These are phyloP conservation scores for Ascochyta koolunga DNA, from an alignment of 2,329 filamentous ascomycete species.

Conservation along the genomic window DNA sequence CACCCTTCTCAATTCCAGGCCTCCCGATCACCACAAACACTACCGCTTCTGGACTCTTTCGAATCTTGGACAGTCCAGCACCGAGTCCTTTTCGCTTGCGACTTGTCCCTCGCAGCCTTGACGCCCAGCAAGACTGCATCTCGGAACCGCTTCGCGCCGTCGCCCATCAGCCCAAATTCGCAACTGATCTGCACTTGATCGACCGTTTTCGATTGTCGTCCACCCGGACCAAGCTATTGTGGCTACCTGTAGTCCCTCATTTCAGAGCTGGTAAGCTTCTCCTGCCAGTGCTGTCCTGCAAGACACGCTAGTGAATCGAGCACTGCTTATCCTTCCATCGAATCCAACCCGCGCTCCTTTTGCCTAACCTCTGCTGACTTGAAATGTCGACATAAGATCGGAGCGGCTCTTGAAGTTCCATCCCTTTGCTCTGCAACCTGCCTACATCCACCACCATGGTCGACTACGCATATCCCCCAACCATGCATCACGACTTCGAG, in stretches of 20 bases:
- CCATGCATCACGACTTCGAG: conserved; percentile 48
- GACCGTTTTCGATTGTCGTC: conserved; percentile 2
- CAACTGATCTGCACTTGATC: conserved; percentile 33
- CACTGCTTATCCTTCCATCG: conserved; percentile 14
- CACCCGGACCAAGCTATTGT: conserved; percentile 8
- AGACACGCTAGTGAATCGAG: conserved; percentile 7
- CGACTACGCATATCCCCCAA: conserved; percentile 40
- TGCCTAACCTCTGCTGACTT: conserved; percentile 40
- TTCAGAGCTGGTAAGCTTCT: conserved; percentile 42
- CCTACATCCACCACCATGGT: conserved; percentile 38
- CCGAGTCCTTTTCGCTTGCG: conserved; percentile 23
- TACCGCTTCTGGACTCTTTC: conserved; percentile 27
- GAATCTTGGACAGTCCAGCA: conserved; percentile 18
- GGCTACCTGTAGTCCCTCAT: conserved; percentile 22
- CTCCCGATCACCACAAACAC: conserved; percentile 39
- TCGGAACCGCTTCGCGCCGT: conserved; percentile 33
- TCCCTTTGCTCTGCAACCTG: conserved; percentile 10
- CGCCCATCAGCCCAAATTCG: conserved; percentile 26
- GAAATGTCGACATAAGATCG: conserved; percentile 21
- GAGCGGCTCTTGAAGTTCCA: conserved; percentile 24
- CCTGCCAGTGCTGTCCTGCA: conserved; percentile 30
- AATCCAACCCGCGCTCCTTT: conserved; percentile 14
- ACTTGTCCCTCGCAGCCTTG: conserved; percentile 35
- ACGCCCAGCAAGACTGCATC: conserved; percentile 30
- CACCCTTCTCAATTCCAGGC: conserved; percentile 37